Percentiles rank a stretch among this genome's conserved stretches.
Conservation (phyloP, 106 monocot genomes). For the Xerophyta viscosa region DNA sequence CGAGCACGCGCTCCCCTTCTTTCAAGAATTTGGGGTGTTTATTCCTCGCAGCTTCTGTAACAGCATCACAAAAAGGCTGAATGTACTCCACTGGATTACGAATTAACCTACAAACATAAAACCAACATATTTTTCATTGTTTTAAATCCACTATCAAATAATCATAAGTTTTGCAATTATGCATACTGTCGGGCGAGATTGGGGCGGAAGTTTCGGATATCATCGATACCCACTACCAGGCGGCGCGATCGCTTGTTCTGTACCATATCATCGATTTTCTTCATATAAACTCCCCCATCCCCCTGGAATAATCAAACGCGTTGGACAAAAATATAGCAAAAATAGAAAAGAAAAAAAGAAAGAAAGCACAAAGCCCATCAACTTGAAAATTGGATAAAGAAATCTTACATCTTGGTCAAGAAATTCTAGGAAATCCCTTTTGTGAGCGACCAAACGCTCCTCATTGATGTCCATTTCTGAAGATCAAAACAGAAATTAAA, state of each 20-base stretch:
- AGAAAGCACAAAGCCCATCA: too few relatives aligned
- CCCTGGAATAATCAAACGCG: constrained; percentile 20
- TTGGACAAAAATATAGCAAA: too few relatives aligned
- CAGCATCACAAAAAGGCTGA: constrained; percentile 78
- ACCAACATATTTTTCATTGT: too few relatives aligned
- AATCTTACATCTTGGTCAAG: constrained; percentile 76
- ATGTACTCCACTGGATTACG: constrained; percentile 73
- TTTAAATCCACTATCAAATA: too few relatives aligned
- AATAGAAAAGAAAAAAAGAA: too few relatives aligned
- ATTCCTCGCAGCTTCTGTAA: constrained; percentile 59
- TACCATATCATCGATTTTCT: constrained; percentile 64
- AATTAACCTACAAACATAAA: constrained; percentile 59
- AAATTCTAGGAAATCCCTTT: constrained; percentile 80
- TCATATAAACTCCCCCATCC: constrained; percentile 70
- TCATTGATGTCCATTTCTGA: constrained; percentile 84
- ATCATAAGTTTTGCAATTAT: too few relatives aligned
- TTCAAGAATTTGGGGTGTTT: constrained; percentile 68
- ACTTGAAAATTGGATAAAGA: background rate
- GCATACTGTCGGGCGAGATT: constrained; percentile 94
- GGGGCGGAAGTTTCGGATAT: constrained; percentile 75
- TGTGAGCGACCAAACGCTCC: constrained; percentile 73
- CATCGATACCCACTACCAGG: constrained; percentile 71
- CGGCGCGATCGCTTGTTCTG: constrained; percentile 69
- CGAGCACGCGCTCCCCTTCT: constrained; percentile 85
- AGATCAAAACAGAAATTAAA: too few relatives aligned